Conservation (phyloP, 2,329 filamentous ascomycete genomes). For the Sporothrix globosa region DNA sequence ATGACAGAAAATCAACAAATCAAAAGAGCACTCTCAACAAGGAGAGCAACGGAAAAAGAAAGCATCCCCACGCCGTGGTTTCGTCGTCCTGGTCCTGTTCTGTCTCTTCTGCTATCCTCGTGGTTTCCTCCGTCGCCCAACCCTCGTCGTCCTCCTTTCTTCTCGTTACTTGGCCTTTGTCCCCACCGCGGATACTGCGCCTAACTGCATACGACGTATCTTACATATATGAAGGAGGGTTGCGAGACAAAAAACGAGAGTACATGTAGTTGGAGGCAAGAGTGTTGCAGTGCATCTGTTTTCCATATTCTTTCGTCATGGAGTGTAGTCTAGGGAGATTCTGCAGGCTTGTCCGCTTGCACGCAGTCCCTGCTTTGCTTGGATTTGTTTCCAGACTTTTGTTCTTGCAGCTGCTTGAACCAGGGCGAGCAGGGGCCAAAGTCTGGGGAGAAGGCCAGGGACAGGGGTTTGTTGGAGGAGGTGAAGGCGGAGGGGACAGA, state of each 20-base stretch:
- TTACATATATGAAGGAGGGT: background rate
- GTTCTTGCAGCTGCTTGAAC: background rate
- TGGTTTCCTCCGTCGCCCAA: constrained; percentile 6
- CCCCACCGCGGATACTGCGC: constrained; percentile 2
- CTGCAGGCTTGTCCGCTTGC: background rate
- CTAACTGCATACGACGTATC: constrained; percentile 6
- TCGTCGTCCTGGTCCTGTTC: background rate
- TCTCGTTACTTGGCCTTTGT: background rate
- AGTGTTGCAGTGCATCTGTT: constrained; percentile 15
- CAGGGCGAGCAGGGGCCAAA: background rate
- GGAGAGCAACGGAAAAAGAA: constrained; percentile 1
- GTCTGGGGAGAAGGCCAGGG: background rate
- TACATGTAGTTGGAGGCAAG: background rate
- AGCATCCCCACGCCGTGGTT: constrained; percentile 19
- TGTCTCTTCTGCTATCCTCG: background rate
- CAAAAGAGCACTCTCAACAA: background rate
- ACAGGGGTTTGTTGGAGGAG: constrained; percentile 13
- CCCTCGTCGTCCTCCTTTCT: background rate
- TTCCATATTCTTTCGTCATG: background rate
- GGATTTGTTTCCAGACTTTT: background rate
- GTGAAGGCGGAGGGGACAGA: background rate
- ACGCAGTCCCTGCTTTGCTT: too few species aligned
- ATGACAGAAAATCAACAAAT: constrained; percentile 11
- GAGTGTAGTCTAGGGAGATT: constrained; percentile 1
- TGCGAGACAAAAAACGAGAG: background rate